These are phyloP conservation scores for Incumbomyces delicatus DNA, from an alignment of 2,329 filamentous ascomycete species.

Conservation along the genomic window DNA sequence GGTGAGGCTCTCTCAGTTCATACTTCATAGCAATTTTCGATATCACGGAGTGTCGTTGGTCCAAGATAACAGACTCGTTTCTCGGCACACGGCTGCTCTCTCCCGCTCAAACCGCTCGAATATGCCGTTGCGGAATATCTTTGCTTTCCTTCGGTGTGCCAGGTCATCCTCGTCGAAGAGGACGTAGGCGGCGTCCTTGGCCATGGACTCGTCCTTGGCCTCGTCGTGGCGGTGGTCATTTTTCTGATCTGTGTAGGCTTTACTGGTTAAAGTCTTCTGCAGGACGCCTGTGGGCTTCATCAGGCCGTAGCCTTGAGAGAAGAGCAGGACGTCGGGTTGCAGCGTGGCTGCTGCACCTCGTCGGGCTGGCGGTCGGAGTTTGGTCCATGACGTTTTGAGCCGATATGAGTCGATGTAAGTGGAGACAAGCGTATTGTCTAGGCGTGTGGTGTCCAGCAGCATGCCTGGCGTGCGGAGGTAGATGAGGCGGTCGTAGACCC, in stretches of 20 bases:
- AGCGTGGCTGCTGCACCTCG: constrained; percentile 10
- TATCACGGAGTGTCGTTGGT: too few relatives aligned
- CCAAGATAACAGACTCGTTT: not conserved
- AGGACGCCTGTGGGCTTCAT: constrained; percentile 14
- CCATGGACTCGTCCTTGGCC: not conserved
- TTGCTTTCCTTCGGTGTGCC: not conserved
- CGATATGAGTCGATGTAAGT: not conserved
- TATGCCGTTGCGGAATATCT: not conserved
- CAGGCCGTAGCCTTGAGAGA: constrained; percentile 10
- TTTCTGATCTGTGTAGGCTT: not conserved
- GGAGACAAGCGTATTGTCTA: constrained; percentile 29
- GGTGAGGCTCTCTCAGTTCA: too few relatives aligned
- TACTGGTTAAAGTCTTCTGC: constrained; percentile 9
- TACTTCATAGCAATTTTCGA: too few relatives aligned
- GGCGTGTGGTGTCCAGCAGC: constrained; percentile 27
- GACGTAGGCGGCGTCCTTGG: constrained; percentile 14
- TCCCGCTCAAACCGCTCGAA: constrained; percentile 7
- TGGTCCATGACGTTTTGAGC: constrained; percentile 13
- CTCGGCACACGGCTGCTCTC: constrained; percentile 13
- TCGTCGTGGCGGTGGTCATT: not conserved
- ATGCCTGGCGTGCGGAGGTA: constrained; percentile 35
- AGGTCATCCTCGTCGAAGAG: constrained; percentile 13
- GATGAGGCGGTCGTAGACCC: constrained; percentile 33
- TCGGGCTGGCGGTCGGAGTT: constrained; percentile 2
- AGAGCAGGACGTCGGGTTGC: constrained; percentile 17